These are phyloP conservation scores for Lanzia echinophila DNA, from an alignment of 2,329 filamentous ascomycete species.

Conservation along the genomic window DNA sequence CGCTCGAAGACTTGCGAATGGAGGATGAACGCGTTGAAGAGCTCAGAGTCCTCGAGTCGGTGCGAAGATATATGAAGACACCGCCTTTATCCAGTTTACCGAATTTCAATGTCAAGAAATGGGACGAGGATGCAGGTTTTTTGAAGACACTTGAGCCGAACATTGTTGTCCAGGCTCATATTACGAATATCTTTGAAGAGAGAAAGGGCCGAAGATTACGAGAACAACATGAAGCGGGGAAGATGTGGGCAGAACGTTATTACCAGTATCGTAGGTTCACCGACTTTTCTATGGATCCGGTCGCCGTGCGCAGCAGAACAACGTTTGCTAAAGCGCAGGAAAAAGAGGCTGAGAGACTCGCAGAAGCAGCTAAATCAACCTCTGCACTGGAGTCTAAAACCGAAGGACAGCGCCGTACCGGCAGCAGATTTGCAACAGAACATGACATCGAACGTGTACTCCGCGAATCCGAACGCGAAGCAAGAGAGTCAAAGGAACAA, in stretches of 20 bases:
- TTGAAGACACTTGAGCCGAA: conserved; percentile 19
- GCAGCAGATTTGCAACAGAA: conserved; percentile 59
- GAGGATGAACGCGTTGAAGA: conserved; percentile 1
- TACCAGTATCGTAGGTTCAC: conserved; percentile 25
- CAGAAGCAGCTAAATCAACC: conserved; percentile 20
- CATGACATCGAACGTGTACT: conserved; percentile 66
- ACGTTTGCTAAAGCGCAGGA: conserved; percentile 23
- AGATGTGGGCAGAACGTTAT: conserved; percentile 24
- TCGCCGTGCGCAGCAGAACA: conserved; percentile 25
- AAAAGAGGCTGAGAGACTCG: conserved; percentile 22
- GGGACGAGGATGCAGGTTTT: conserved; percentile 23
- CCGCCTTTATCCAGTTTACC: conserved; percentile 25
- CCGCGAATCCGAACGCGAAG: conserved; percentile 63
- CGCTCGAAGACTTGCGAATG: neutral
- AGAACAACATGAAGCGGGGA: conserved; percentile 24
- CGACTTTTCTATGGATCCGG: conserved; percentile 25
- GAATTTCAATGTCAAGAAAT: conserved; percentile 18
- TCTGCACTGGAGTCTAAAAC: conserved; percentile 47
- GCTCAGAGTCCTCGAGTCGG: conserved; percentile 11
- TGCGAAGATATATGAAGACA: conserved; percentile 28
- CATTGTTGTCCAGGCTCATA: conserved; percentile 12
- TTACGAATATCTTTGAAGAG: conserved; percentile 16
- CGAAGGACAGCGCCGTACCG: conserved; percentile 45
- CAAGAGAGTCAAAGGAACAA: conserved; percentile 63
- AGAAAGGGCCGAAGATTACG: conserved; percentile 11